phyloP scores from a whole-genome alignment of 176 grass and related monocot genomes.

The Aegilops umbellulata region DNA sequence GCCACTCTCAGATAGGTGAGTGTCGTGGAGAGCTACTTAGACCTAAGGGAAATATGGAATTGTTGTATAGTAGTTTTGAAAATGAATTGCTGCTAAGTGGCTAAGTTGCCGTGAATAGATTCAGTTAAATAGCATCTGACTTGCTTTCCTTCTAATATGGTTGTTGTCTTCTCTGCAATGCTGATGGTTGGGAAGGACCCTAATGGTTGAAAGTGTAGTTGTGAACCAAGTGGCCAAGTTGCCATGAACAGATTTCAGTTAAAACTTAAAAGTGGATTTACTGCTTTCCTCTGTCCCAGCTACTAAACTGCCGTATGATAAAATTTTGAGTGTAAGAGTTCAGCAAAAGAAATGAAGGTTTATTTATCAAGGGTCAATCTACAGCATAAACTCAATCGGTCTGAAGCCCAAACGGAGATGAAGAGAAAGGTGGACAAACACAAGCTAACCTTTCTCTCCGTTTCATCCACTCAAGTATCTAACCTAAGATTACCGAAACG shows the following conservation, averaged over 20 bases:
- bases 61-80: slow-evolving; percentile 29
- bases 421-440: too few species aligned
- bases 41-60: slow-evolving; percentile 52
- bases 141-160: not conserved
- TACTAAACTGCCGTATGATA: slow-evolving; percentile 4
- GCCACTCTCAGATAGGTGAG: slow-evolving; percentile 40
- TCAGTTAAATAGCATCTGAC: not conserved
- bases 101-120: not conserved
- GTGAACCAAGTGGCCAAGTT: slow-evolving; percentile 19
- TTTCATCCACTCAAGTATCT: too few species aligned
- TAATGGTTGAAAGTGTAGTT: not conserved
- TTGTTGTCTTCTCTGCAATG: slow-evolving; percentile 30
- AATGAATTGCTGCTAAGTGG: slow-evolving; percentile 27
- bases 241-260: not conserved
- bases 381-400: too few species aligned
- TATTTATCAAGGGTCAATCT: not conserved
- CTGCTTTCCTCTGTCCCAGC: not conserved
- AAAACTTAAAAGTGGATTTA: not conserved
- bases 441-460: too few species aligned
- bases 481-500: too few species aligned
- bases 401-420: too few species aligned
- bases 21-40: slow-evolving; percentile 48
- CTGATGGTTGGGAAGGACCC: not conserved
- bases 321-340: not conserved
- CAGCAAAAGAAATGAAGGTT: not conserved